Base-by-base conservation (phyloP, 805 yeast species). In the Ogataea corticis region DNA sequence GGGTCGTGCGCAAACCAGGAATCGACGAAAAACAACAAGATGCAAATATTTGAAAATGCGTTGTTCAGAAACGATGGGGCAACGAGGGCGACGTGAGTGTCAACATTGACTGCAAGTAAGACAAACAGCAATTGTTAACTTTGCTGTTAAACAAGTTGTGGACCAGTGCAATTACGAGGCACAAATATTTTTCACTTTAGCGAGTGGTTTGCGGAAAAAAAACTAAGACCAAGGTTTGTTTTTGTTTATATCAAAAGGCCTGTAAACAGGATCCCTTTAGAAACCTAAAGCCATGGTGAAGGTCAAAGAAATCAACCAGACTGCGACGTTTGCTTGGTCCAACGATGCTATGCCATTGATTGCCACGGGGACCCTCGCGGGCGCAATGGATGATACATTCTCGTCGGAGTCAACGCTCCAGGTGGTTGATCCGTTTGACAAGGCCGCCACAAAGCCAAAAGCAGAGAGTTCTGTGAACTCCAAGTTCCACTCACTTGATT, bases 261-360 rank as follows among this genome's bases (percentile, higher is more conserved):
- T 37, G 32, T 36, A 7, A n/a, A n/a, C 32, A 16, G 23, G 32
- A 37, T 30, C 33, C 32, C 25, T 21, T 31, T 27, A 28, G 7
- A 15, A 10, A 14, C 17, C 32, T 15, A 15, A 37, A 37, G 53
- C 25, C 18, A 83, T 85, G 91, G 92, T 89, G 57, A 89, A 88
- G 69, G 75, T 94, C 55, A 80, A 82, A 66, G 97, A 91, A 67
- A 81, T 88, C 60, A 74, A 80, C 51, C 77, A 89, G 56, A 87
- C 97, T 12, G 91, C 97, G 42, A 83, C 96, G n/a, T 89, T 94
- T 70, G 96, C 98, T 35, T 92, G 98, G 97, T 87, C 96, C 37
- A 79, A 83, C 53, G 87, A 80, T 55, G 65, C 73, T 33, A 68
- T 82, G 50, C 97, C 97, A 14, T 67, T 79, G 43, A 63, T 94